Evolutionary conservation across 2,329 filamentous ascomycete genomes (phyloP).

Genomic region (Emmonsiellopsis sp.): DNA sequence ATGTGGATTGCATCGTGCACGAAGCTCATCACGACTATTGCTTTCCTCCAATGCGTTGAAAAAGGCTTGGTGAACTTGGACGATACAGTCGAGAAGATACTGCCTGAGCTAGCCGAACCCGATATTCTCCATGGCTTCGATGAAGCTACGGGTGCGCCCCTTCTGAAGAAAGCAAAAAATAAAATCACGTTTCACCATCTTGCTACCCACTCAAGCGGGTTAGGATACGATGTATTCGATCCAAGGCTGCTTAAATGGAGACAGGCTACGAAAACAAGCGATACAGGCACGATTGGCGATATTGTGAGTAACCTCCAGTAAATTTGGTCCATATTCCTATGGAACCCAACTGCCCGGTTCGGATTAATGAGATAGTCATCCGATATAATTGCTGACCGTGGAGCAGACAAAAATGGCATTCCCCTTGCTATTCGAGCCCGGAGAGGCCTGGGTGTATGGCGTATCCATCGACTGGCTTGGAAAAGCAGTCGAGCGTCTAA

Average conservation of each 20-base stretch:
- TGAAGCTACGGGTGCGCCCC: slow-evolving; percentile 12
- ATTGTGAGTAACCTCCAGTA: slow-evolving; percentile 29
- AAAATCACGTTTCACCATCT: slow-evolving; percentile 5
- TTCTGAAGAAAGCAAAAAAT: slow-evolving; percentile 3
- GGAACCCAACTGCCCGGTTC: no score
- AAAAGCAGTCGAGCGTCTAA: slow-evolving; percentile 23
- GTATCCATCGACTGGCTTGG: slow-evolving; percentile 44
- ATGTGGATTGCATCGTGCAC: slow-evolving; percentile 19
- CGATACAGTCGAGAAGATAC: slow-evolving; percentile 33
- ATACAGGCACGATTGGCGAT: slow-evolving; percentile 14
- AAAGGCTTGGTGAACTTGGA: slow-evolving; percentile 39
- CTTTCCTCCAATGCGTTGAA: slow-evolving; percentile 45
- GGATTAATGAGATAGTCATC: no score
- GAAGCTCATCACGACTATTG: slow-evolving; percentile 42
- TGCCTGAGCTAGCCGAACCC: slow-evolving; percentile 40
- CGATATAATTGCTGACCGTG: no score
- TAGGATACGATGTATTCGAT: slow-evolving; percentile 2
- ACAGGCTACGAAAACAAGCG: not conserved
- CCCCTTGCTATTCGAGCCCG: slow-evolving; percentile 44
- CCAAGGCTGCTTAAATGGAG: not conserved
- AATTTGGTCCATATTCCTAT: slow-evolving; percentile 27
- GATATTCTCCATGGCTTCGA: slow-evolving; percentile 40
- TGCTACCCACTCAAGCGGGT: slow-evolving; percentile 3
- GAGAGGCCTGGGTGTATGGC: slow-evolving; percentile 42
- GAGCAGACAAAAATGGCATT: slow-evolving; percentile 7